phyloP scores from a whole-genome alignment of 2,329 filamentous ascomycete species.

The Penicillium sp. region DNA sequence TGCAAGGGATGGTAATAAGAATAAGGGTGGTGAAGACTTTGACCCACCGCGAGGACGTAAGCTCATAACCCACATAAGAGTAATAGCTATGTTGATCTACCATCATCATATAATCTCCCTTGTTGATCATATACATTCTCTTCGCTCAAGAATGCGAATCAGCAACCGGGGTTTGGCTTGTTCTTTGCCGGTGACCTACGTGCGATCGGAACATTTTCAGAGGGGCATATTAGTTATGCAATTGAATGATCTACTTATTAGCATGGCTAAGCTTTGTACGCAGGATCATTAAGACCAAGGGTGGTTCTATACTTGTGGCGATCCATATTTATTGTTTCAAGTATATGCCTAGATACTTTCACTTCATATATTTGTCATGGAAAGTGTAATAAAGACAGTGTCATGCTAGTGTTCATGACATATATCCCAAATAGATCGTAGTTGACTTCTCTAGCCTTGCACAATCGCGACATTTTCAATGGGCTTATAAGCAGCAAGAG shows the following conservation, averaged over 20 bases:
- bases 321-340: neutral
- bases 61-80: neutral
- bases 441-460: neutral
- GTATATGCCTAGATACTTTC: neutral
- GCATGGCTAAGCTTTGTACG: neutral
- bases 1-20: neutral
- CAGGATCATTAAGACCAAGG: neutral
- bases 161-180: neutral
- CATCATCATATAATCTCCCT: neutral
- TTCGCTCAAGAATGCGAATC: neutral
- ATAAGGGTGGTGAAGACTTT: neutral
- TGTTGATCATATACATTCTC: neutral
- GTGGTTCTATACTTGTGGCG: neutral
- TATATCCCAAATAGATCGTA: neutral
- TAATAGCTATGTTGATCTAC: neutral
- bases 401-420: neutral
- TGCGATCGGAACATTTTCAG: neutral
- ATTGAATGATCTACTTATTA: neutral
- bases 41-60: neutral
- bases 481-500: neutral
- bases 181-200: neutral
- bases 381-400: neutral
- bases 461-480: neutral
- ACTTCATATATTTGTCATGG: neutral
- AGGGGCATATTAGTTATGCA: neutral